These are phyloP conservation scores for Neospora caninum DNA, from an alignment of 169 alveolate species.

Conservation along the genomic window DNA sequence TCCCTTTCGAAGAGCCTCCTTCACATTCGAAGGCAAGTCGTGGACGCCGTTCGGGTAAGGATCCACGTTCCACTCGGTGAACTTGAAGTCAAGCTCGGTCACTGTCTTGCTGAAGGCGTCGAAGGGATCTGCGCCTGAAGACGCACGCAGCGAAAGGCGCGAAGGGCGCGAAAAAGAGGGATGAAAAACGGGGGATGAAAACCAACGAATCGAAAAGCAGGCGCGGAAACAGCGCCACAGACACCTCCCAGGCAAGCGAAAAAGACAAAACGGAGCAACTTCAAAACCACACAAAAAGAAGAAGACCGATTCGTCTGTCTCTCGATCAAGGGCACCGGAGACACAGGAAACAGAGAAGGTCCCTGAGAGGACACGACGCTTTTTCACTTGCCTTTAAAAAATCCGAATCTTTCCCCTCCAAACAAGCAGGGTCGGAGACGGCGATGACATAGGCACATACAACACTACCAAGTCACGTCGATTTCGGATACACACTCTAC, in stretches of 20 bases:
- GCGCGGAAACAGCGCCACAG: no score
- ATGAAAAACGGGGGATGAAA: not conserved
- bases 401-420: no score
- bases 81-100: conserved; percentile 73
- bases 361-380: not conserved
- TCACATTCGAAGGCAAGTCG: conserved; percentile 86
- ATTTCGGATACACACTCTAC: no score
- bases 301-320: no score
- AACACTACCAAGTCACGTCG: no score
- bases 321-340: no score
- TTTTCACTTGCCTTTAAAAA: not conserved
- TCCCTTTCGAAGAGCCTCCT: conserved; percentile 88
- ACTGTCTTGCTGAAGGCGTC: conserved; percentile 69
- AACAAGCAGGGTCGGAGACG: no score
- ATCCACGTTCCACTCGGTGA: conserved; percentile 91
- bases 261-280: no score
- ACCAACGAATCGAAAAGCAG: no score
- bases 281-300: no score
- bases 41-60: conserved; percentile 94
- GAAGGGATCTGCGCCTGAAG: conserved; percentile 69
- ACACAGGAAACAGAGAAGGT: not conserved
- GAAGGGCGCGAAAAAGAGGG: not conserved
- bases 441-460: no score
- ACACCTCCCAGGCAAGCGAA: no score
- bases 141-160: conserved; percentile 9